Base-by-base conservation (phyloP, 768 basidiomycete species). In the Daedalea quercina region DNA sequence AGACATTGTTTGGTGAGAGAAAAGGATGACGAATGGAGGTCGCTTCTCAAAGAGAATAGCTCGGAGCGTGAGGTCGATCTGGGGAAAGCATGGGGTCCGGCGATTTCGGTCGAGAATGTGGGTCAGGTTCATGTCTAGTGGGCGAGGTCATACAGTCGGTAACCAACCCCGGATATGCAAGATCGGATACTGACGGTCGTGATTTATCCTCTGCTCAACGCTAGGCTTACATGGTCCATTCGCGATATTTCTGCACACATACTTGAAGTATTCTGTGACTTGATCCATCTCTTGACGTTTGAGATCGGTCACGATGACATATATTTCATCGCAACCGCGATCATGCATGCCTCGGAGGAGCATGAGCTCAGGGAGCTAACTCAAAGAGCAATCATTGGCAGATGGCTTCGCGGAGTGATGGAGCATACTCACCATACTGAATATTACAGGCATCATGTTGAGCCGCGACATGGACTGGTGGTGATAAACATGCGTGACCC, bases 251-350 rank as follows among this genome's bases (percentile, higher is more conserved):
- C 76, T 79, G 59, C 83, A 85, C 4, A 83, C 83, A 41, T 86
- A 78, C 63, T 87, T 84, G 66, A 89, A 87, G 69, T 88, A 89
- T 54, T 83, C 85, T 0, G 87, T 84, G 1, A 79, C 80, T 55
- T 87, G 84, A 65, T 89, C 86, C 86, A 89, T 87, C 63, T 89
- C 87, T 61, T 85, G 79, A 51, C 83, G 72, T 63, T 87, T 87
- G 65, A 89, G 72, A 63, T 89, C 87, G 9, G 87, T 88, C 34
- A 89, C 86, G 52, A 89, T 85, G 53, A 89, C 80, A 57, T 78
- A 86, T 48, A 88, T 79, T 52, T 89, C 85, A 66, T 89, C 86
- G 69, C 87, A 87, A 31, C 84, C 84, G 34, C 77, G 73, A 60
- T 89, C 87, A 62, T 89, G 86, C 87, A 89, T 89, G 47, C 85